A percentile compares a stretch with the other conserved stretches of the same genome.
phyloP scores from a whole-genome alignment of 192 early-diverging fungal species.

The Pilobolus umbonatus region DNA sequence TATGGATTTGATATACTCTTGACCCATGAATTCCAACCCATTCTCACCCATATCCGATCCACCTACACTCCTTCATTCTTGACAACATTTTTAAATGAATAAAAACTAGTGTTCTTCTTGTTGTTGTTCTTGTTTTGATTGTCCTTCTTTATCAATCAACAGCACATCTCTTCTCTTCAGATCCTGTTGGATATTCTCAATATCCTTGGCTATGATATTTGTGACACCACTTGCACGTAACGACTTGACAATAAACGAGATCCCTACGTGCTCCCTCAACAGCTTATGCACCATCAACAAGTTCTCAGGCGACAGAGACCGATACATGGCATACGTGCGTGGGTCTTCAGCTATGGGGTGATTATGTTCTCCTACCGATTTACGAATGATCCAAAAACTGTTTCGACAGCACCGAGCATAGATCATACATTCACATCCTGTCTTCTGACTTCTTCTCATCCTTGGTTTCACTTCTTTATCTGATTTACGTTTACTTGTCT shows the following conservation, averaged over 20 bases:
- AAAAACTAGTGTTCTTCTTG: neutral
- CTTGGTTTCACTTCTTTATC: neutral
- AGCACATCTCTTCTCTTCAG: neutral
- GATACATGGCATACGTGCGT: slow-evolving; percentile 6
- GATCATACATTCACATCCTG: neutral
- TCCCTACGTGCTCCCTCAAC: neutral
- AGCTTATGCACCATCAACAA: neutral
- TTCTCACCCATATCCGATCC: slow-evolving; percentile 40
- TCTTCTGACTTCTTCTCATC: neutral
- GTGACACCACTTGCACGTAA: neutral
- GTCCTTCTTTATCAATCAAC: neutral
- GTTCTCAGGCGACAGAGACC: neutral
- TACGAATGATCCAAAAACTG: neutral
- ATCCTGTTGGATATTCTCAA: slow-evolving; percentile 7
- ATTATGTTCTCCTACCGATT: neutral
- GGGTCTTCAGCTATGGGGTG: slow-evolving; percentile 3
- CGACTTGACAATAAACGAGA: neutral
- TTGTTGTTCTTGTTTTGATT: neutral
- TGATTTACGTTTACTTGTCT: neutral
- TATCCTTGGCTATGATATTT: slow-evolving; percentile 4
- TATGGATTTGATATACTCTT: slow-evolving; percentile 48
- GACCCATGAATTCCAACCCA: slow-evolving; percentile 37
- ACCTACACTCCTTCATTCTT: slow-evolving; percentile 39
- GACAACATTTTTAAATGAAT: neutral
- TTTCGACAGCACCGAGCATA: neutral